phyloP scores from a whole-genome alignment of 1,284 basidiomycete species.

The Naganishia sp. region DNA sequence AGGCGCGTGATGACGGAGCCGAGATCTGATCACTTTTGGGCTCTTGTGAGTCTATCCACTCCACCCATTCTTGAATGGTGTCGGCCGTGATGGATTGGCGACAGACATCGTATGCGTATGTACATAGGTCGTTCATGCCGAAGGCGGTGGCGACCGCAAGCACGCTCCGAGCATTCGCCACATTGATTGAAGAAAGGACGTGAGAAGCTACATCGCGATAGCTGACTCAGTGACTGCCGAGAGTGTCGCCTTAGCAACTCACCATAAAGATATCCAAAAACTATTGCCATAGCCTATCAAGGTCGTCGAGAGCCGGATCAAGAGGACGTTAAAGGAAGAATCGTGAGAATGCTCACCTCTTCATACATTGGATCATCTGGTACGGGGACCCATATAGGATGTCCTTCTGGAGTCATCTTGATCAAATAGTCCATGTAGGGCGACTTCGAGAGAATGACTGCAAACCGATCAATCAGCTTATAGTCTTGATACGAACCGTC shows the following conservation, averaged over 20 bases:
- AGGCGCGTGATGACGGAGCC: slow-evolving; percentile 10
- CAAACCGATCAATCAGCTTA: slow-evolving; percentile 37
- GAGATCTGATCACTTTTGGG: slow-evolving; percentile 54
- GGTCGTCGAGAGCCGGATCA: background rate
- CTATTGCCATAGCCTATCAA: slow-evolving; percentile 47
- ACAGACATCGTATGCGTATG: slow-evolving; percentile 74
- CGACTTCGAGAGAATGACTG: slow-evolving; percentile 79
- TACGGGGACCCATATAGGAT: slow-evolving; percentile 69
- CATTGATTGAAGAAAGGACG: slow-evolving; percentile 54
- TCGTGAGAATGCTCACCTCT: slow-evolving; percentile 62
- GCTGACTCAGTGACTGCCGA: slow-evolving; percentile 30
- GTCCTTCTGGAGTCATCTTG: slow-evolving; percentile 63
- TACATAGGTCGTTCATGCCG: slow-evolving; percentile 77
- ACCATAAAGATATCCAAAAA: slow-evolving; percentile 50
- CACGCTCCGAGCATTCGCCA: slow-evolving; percentile 75
- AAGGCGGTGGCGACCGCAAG: slow-evolving; percentile 78
- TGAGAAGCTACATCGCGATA: slow-evolving; percentile 43
- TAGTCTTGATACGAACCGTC: background rate
- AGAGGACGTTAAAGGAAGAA: background rate
- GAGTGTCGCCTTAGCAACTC: slow-evolving; percentile 21
- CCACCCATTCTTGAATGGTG: slow-evolving; percentile 71
- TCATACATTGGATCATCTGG: slow-evolving; percentile 75
- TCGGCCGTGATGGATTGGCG: slow-evolving; percentile 70
- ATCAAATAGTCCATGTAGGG: slow-evolving; percentile 81
- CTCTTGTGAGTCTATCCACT: slow-evolving; percentile 63